Evolutionary conservation across 805 yeast species (phyloP).

Genomic region (Candida krabiensis): DNA sequence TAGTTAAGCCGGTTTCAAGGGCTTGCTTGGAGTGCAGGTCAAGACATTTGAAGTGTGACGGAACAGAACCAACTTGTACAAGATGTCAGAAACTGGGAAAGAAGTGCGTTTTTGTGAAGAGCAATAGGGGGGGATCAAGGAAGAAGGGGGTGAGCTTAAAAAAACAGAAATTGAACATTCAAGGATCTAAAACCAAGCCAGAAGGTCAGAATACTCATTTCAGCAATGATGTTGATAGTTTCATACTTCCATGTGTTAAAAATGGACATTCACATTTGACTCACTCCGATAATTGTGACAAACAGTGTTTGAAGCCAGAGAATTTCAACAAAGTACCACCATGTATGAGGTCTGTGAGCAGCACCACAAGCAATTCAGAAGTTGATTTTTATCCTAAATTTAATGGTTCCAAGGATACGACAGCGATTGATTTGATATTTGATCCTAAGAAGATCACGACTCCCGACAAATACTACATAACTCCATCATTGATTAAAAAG

Average conservation of each 20-base stretch:
- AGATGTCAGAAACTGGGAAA: conserved; percentile 38
- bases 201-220: neutral
- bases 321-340: conserved; percentile 29
- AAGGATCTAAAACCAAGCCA: neutral
- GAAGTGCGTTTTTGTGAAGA: conserved; percentile 48
- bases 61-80: conserved; percentile 44
- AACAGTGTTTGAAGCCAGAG: conserved; percentile 28
- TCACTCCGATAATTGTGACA: conserved; percentile 21
- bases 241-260: conserved; percentile 32
- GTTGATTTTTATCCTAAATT: conserved; percentile 32
- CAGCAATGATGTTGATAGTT: conserved; percentile 14
- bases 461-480: conserved; percentile 28
- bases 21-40: conserved; percentile 55
- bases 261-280: conserved; percentile 22
- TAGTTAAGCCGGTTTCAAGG: conserved; percentile 40
- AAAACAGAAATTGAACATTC: conserved; percentile 17
- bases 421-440: conserved; percentile 26
- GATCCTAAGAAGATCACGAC: conserved; percentile 20
- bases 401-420: conserved; percentile 29
- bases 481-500: conserved; percentile 28
- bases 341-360: conserved; percentile 23
- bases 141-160: conserved; percentile 43
- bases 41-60: conserved; percentile 52
- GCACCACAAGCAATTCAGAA: conserved; percentile 3
- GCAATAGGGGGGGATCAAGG: conserved; percentile 55